phyloP scores from a whole-genome alignment of 2,329 filamentous ascomycete genomes.

The Aspergillus uvarum region DNA sequence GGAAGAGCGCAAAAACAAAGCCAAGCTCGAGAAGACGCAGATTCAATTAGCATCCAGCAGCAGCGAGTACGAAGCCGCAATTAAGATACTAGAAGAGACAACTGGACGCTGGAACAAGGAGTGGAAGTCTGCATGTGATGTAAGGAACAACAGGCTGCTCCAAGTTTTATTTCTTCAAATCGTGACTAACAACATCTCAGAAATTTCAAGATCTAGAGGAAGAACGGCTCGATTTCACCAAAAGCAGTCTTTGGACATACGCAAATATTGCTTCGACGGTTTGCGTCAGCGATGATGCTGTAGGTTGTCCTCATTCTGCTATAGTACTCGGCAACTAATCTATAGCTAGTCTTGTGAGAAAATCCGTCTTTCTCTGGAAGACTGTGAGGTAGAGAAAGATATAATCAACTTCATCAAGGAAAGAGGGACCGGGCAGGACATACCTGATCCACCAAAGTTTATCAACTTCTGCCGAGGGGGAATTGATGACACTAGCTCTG shows the following conservation, averaged over 20 bases:
- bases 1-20: slow-evolving; percentile 97
- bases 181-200: slow-evolving; percentile 39
- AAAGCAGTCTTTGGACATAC: slow-evolving; percentile 97
- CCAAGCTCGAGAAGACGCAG: slow-evolving; percentile 97
- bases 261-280: slow-evolving; percentile 96
- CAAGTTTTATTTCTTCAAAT: neutral
- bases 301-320: slow-evolving; percentile 33
- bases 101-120: slow-evolving; percentile 95
- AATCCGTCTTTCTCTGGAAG: slow-evolving; percentile 86
- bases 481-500: slow-evolving; percentile 73
- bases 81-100: slow-evolving; percentile 92
- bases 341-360: slow-evolving; percentile 76
- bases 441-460: slow-evolving; percentile 93
- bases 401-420: slow-evolving; percentile 87
- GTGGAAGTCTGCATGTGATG: slow-evolving; percentile 92
- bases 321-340: slow-evolving; percentile 13
- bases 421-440: slow-evolving; percentile 89
- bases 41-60: slow-evolving; percentile 90
- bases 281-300: slow-evolving; percentile 91
- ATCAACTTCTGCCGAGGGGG: slow-evolving; percentile 96
- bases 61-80: slow-evolving; percentile 86
- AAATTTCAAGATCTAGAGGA: slow-evolving; percentile 99
- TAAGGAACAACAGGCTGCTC: slow-evolving; percentile 32
- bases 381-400: slow-evolving; percentile 95
- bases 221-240: slow-evolving; percentile 93